Conservation (phyloP, 495 filamentous ascomycete species). For the Hypoxylon perforatum region DNA sequence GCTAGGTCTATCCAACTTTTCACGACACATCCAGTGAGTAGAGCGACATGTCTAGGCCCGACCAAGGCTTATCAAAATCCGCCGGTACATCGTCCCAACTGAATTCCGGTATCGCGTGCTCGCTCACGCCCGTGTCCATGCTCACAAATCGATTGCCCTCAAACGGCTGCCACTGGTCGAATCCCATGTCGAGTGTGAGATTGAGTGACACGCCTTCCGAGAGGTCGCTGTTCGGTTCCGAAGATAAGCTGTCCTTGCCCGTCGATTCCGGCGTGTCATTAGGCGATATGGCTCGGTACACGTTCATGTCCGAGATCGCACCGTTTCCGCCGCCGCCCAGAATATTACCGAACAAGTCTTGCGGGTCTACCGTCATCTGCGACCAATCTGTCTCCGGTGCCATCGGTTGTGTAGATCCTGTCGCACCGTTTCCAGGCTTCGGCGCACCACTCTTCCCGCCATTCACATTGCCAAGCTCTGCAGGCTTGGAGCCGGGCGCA, state of each 20-base stretch:
- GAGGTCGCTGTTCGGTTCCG: constrained; percentile 66
- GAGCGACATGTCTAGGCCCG: constrained; percentile 51
- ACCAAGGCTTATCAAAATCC: constrained; percentile 55
- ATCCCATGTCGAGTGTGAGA: constrained; percentile 55
- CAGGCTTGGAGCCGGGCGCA: constrained; percentile 45
- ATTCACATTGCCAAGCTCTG: constrained; percentile 37
- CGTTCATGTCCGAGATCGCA: constrained; percentile 57
- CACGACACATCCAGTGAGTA: constrained; percentile 56
- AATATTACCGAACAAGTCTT: constrained; percentile 51
- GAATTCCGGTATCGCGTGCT: constrained; percentile 30
- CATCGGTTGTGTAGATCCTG: constrained; percentile 14
- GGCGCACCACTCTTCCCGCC: constrained; percentile 40
- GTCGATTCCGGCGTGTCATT: constrained; percentile 67
- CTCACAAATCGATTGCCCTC: constrained; percentile 42
- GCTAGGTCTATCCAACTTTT: not conserved
- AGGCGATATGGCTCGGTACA: constrained; percentile 61
- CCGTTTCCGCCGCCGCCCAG: constrained; percentile 50
- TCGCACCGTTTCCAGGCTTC: constrained; percentile 37
- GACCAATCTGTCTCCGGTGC: constrained; percentile 50
- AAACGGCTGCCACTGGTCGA: constrained; percentile 56
- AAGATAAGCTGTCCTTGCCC: constrained; percentile 60
- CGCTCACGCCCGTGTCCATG: constrained; percentile 23
- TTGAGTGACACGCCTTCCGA: constrained; percentile 55
- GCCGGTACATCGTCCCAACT: constrained; percentile 54
- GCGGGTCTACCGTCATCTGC: constrained; percentile 57